Percentiles rank a stretch among this genome's conserved stretches.
phyloP scores from a whole-genome alignment of 495 filamentous ascomycete genomes.

The Neurospora pannonica region DNA sequence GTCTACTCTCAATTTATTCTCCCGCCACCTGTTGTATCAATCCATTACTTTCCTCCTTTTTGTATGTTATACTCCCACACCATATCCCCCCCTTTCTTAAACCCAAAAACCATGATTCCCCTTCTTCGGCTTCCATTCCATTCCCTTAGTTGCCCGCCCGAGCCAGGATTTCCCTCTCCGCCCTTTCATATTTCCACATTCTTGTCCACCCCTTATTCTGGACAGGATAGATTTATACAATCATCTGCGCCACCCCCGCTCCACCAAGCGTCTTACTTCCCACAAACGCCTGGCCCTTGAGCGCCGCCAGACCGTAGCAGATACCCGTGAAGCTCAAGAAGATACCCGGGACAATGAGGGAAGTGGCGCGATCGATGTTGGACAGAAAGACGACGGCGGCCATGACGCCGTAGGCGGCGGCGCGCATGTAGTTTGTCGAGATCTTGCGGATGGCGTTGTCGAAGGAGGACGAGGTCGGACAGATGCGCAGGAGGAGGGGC shows the following conservation, averaged over 20 bases:
- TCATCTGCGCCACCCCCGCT: slow-evolving; percentile 94
- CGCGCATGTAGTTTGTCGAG: slow-evolving; percentile 94
- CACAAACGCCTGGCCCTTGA: slow-evolving; percentile 90
- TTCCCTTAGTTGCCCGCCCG: too few relatives aligned
- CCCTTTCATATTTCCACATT: not conserved
- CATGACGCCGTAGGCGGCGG: slow-evolving; percentile 78
- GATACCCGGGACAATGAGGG: slow-evolving; percentile 78
- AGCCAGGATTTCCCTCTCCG: not conserved
- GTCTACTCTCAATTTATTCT: not conserved
- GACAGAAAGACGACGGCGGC: slow-evolving; percentile 77
- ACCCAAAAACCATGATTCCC: not conserved
- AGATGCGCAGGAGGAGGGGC: slow-evolving; percentile 92
- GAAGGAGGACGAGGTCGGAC: slow-evolving; percentile 84
- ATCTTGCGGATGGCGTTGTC: slow-evolving; percentile 85
- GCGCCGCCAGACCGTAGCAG: slow-evolving; percentile 75
- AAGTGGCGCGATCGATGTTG: slow-evolving; percentile 49
- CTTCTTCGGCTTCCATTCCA: too few relatives aligned
- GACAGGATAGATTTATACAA: slow-evolving; percentile 50
- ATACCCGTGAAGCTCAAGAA: slow-evolving; percentile 64
- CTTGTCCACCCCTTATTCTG: not conserved
- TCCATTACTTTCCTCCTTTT: not conserved
- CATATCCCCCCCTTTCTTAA: not conserved
- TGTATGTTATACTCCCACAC: not conserved
- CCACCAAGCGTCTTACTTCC: slow-evolving; percentile 96
- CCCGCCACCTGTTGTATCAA: not conserved